phyloP scores from a whole-genome alignment of 2,329 filamentous ascomycete species.

The Leptographium procerum region DNA sequence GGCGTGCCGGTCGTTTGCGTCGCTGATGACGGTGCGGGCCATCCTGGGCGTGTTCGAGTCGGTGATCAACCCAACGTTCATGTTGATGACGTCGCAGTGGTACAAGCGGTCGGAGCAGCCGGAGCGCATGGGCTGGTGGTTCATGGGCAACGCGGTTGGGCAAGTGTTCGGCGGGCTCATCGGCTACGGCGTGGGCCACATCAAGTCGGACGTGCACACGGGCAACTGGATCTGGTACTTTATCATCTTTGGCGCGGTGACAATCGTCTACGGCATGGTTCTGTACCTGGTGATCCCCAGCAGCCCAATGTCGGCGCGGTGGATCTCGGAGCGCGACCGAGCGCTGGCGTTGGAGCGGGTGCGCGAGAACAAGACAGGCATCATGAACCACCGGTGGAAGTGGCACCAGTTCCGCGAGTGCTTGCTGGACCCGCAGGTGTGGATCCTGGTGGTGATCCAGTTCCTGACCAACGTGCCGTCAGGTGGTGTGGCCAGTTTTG shows the following conservation, averaged over 20 bases:
- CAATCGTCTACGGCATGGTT: no score
- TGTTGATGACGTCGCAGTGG: slow-evolving; percentile 41
- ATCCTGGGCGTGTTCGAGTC: slow-evolving; percentile 44
- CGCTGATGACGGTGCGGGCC: slow-evolving; percentile 39
- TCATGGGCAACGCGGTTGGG: slow-evolving; percentile 37
- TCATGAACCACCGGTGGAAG: slow-evolving; percentile 36
- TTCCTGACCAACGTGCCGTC: slow-evolving; percentile 48
- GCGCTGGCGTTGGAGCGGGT: slow-evolving; percentile 35
- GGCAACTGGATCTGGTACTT: slow-evolving; percentile 30
- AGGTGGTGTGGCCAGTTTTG: slow-evolving; percentile 48
- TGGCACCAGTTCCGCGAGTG: slow-evolving; percentile 42
- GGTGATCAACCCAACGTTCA: slow-evolving; percentile 41
- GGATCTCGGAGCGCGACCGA: slow-evolving; percentile 41
- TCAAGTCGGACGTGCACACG: slow-evolving; percentile 30
- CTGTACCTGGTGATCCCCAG: slow-evolving; percentile 19
- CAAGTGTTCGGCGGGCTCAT: slow-evolving; percentile 36
- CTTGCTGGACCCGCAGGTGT: slow-evolving; percentile 46
- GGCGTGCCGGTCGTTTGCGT: slow-evolving; percentile 17
- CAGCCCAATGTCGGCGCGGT: slow-evolving; percentile 43
- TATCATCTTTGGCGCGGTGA: no score
- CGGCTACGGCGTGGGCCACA: slow-evolving; percentile 45
- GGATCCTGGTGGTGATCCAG: slow-evolving; percentile 43
- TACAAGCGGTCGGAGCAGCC: slow-evolving; percentile 47
- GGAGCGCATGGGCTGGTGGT: slow-evolving; percentile 43
- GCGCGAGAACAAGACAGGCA: slow-evolving; percentile 38